phyloP scores from a whole-genome alignment of 768 basidiomycete species.

The Rhizopogon salebrosus region DNA sequence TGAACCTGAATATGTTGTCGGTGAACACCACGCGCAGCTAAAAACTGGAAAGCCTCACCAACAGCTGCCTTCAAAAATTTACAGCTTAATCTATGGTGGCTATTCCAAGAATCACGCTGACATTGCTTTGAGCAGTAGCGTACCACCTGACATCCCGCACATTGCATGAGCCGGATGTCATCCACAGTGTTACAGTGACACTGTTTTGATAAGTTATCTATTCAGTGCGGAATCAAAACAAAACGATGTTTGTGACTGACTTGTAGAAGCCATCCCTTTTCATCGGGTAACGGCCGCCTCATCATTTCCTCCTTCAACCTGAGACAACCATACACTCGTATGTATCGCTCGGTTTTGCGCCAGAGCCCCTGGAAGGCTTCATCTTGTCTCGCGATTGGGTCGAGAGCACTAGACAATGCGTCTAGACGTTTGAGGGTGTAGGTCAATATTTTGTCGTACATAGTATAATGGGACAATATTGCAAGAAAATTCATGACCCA shows the following conservation, averaged over 20 bases:
- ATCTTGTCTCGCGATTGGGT: neutral
- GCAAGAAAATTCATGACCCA: neutral
- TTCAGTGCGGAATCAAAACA: neutral
- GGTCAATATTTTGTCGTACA: neutral
- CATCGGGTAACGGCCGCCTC: neutral
- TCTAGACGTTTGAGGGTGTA: neutral
- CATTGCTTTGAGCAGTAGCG: neutral
- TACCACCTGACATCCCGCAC: neutral
- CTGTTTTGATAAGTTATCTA: neutral
- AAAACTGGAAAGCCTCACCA: neutral
- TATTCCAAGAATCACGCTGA: neutral
- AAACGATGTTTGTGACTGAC: neutral
- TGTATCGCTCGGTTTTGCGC: neutral
- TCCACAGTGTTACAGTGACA: neutral
- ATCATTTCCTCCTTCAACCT: neutral
- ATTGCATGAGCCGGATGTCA: neutral
- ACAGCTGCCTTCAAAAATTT: neutral
- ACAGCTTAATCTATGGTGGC: neutral
- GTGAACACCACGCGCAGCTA: neutral
- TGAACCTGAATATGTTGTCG: neutral
- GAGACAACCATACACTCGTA: neutral
- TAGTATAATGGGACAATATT: neutral
- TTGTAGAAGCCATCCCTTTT: neutral
- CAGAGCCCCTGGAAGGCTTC: neutral
- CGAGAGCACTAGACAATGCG: neutral